phyloP scores from a whole-genome alignment of 345 rosid genomes.

The Dipteronia dyeriana region DNA sequence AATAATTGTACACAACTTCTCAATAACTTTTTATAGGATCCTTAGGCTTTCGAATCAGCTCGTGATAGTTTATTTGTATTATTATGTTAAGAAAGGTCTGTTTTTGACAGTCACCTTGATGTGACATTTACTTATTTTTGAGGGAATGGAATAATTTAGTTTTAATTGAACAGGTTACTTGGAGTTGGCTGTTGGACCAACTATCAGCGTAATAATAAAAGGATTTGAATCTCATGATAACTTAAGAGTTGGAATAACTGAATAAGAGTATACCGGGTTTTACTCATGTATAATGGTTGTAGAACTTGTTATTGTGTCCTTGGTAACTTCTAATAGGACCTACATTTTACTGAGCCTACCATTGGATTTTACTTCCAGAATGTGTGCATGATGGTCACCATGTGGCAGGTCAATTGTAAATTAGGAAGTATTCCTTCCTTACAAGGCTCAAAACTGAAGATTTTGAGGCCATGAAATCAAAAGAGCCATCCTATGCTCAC shows the following conservation, averaged over 20 bases:
- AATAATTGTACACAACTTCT: not conserved
- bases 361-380: not conserved
- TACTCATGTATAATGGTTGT: not conserved
- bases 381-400: not conserved
- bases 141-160: not conserved
- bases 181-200: not conserved
- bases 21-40: not conserved
- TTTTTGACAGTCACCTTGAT: not conserved
- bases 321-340: not conserved
- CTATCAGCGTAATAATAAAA: not conserved
- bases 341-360: not conserved
- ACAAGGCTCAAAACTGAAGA: not conserved
- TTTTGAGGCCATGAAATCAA: not conserved
- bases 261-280: not conserved
- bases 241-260: not conserved
- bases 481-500: not conserved
- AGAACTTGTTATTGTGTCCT: not conserved
- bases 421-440: not conserved
- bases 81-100: not conserved
- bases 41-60: not conserved
- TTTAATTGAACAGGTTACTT: not conserved
- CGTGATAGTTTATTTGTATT: not conserved
- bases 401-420: not conserved
- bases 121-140: not conserved
- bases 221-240: not conserved